Evolutionary conservation across 768 basidiomycete species (phyloP), one percentile per base, ranked within the genome.

Genomic region (Lentinula sp.): DNA sequence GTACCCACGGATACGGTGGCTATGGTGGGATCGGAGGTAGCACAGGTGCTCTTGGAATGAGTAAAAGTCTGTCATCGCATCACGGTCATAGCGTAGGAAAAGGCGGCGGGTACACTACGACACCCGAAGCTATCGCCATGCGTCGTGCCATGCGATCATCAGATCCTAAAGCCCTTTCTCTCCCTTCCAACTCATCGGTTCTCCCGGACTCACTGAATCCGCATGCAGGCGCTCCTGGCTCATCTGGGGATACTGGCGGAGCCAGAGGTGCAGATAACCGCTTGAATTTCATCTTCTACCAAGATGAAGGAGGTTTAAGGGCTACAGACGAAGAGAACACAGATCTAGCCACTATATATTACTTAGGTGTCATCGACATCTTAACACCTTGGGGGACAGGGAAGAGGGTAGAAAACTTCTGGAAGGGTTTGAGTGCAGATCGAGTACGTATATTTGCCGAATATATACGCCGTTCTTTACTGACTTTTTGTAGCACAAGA

Each of bases 321-420:
- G 93, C 95, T 39, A 97, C 96, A 16, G 86, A 95, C 71, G 95
- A 98, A 67, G 74, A 72, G 8, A 96, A 98, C 71, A 78, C 82
- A 18, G 72, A 79, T 1, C 73, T 88, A 74, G 87, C 89, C 64
- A 84, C 84, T 51, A 89, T 97, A 59, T 97, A 96, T 72, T 98
- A 98, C 72, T 78, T 98, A 8, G 96, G 97, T 23, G 84, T 99
- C 58, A 99, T 99, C 68, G 97, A 99, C 73, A 98, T 98, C 65
- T 75, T 95, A 62, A 98, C 97, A 28, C 96, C 95, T 2, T 99
- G 93, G 71, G 83, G 79, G 18, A 65, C 71, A 18, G 66, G 82
- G 62, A 99, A 99, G 80, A 85, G 84, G 70, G 59, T 88, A 18
- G 97, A 99, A 73, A 88, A 92, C 72, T 77, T 93, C 61, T 98